A percentile compares a stretch with the other conserved stretches of the same genome.
Conservation (phyloP, 2,329 filamentous ascomycete species). For the Penicillium thymicola region DNA sequence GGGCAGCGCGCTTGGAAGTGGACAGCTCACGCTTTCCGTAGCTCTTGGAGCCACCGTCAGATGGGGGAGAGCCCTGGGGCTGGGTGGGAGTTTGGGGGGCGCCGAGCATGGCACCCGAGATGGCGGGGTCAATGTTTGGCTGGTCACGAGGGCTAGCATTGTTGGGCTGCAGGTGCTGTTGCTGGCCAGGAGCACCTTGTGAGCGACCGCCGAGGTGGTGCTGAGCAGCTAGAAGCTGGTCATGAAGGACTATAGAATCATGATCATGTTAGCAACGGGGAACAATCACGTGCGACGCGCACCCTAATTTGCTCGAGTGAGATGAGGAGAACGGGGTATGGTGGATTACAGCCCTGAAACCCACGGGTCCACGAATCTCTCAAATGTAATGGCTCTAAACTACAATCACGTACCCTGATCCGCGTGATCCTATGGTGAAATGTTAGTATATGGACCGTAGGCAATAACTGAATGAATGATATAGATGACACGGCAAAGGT, state of each 20-base stretch:
- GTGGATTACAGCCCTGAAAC: background rate
- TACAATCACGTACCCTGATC: slow-evolving; percentile 43
- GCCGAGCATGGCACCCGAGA: slow-evolving; percentile 53
- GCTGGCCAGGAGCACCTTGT: slow-evolving; percentile 44
- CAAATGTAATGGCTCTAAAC: background rate
- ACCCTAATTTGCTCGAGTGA: background rate
- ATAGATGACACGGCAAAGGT: slow-evolving; percentile 7
- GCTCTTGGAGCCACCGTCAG: slow-evolving; percentile 64
- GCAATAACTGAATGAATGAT: background rate
- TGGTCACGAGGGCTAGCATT: slow-evolving; percentile 47
- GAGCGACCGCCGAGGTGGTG: slow-evolving; percentile 40
- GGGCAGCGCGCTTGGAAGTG: slow-evolving; percentile 91
- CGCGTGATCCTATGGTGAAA: slow-evolving; percentile 38
- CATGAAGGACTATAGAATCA: slow-evolving; percentile 53
- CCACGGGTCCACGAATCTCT: background rate
- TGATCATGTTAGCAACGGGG: slow-evolving; percentile 8
- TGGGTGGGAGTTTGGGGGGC: slow-evolving; percentile 34
- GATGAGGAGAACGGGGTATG: background rate
- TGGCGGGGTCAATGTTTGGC: slow-evolving; percentile 58
- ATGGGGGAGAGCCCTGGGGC: slow-evolving; percentile 24
- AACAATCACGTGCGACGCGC: background rate
- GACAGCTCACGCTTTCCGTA: slow-evolving; percentile 80
- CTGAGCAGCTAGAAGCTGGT: slow-evolving; percentile 56
- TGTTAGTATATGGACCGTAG: slow-evolving; percentile 13
- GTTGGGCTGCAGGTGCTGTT: slow-evolving; percentile 38